These are phyloP conservation scores for Vigna mungo DNA, from an alignment of 306 rosid genomes.

Conservation along the genomic window DNA sequence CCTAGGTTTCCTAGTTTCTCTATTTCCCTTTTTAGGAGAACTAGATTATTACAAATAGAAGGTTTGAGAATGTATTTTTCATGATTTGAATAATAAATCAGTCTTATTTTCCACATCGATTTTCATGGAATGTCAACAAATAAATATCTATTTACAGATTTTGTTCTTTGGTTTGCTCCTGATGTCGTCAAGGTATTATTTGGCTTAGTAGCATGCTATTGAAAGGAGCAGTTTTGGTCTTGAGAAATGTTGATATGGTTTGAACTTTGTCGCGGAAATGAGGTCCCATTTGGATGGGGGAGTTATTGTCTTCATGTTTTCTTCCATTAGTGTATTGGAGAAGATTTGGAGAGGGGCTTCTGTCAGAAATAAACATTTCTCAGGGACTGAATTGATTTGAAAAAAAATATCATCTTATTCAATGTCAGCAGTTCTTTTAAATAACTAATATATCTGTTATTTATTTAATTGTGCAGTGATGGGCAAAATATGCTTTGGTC, in stretches of 20 bases:
- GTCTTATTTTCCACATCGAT: too few relatives aligned
- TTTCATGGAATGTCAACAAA: not conserved
- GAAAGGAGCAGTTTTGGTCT: not conserved
- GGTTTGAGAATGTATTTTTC: too few relatives aligned
- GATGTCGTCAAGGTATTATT: not conserved
- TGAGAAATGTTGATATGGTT: not conserved
- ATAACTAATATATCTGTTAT: not conserved
- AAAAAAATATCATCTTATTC: not conserved
- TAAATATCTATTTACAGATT: not conserved
- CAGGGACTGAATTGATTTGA: not conserved
- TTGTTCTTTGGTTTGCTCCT: not conserved
- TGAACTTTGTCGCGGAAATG: not conserved
- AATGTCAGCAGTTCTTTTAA: not conserved
- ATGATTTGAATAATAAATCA: too few relatives aligned
- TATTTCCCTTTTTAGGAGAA: too few relatives aligned
- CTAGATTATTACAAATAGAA: too few relatives aligned
- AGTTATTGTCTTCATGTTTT: not conserved
- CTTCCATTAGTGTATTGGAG: not conserved
- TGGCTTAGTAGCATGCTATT: not conserved
- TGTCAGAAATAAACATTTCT: not conserved
- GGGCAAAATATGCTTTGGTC: not conserved
- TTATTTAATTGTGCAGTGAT: not conserved
- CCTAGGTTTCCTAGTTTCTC: too few relatives aligned
- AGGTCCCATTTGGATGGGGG: not conserved
- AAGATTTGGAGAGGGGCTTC: not conserved